Evolutionary conservation across 495 filamentous ascomycete species (phyloP).

Genomic region (Daldinia vernicosa): DNA sequence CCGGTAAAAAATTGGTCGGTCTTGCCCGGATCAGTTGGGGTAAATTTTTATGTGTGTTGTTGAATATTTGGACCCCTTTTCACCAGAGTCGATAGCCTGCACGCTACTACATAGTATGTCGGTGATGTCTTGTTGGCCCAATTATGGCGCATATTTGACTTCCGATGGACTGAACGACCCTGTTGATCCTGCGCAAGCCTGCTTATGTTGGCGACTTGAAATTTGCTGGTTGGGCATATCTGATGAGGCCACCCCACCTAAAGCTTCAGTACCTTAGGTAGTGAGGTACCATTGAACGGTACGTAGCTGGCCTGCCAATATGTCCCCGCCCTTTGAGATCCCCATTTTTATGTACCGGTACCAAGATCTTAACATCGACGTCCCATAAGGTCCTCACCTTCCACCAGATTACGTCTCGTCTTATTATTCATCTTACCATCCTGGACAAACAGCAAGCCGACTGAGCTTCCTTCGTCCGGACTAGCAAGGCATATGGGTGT

Average conservation of each 20-base stretch:
- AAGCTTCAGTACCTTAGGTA: constrained; percentile 5
- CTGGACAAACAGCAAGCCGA: not conserved
- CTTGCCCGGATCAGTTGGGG: constrained; percentile 43
- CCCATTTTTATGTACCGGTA: constrained; percentile 31
- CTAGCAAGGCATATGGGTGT: constrained; percentile 15
- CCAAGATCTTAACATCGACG: constrained; percentile 29
- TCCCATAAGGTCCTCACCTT: not conserved
- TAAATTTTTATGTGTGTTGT: constrained; percentile 37
- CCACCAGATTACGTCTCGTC: constrained; percentile 6
- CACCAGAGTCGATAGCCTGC: constrained; percentile 12
- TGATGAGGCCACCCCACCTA: constrained; percentile 31
- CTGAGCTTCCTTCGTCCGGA: constrained; percentile 13
- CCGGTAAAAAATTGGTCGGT: constrained; percentile 13
- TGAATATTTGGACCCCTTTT: constrained; percentile 36
- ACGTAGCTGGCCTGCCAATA: constrained; percentile 22
- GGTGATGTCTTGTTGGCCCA: constrained; percentile 30
- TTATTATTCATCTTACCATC: constrained; percentile 35
- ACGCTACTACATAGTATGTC: constrained; percentile 29
- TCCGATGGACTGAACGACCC: constrained; percentile 29
- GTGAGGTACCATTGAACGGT: constrained; percentile 6
- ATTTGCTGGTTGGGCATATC: constrained; percentile 30
- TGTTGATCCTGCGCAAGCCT: constrained; percentile 40
- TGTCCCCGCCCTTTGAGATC: constrained; percentile 23
- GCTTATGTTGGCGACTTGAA: constrained; percentile 36
- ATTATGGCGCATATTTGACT: constrained; percentile 26